Evolutionary conservation across 2,329 filamentous ascomycete genomes (phyloP), one percentile per base, ranked within the genome.

Genomic region (Talaromyces sp.): DNA sequence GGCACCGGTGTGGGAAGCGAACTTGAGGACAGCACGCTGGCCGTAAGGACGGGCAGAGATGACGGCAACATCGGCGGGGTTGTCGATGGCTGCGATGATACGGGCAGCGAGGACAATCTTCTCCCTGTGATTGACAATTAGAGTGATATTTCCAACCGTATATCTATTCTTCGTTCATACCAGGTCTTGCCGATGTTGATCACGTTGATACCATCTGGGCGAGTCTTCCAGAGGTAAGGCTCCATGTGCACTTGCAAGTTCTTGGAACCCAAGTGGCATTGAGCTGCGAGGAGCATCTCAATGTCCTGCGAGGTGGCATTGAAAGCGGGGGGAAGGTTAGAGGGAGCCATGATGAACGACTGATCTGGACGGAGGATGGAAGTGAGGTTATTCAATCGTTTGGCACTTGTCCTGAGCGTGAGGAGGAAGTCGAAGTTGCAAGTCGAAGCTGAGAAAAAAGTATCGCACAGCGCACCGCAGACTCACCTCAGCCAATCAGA

Each of bases 171-270:
- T 28, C 10, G 36, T 10, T 11, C 56, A 15, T 87, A 96, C 91
- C 92, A 99, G 81, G 94, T 99, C 91, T 99, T 99, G 84, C 93
- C 92, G 80, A 99, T 91, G 88, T 99, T 99, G 80, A 99, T 85
- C 69, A 99, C 86, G 80, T 99, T 99, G 83, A 99, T 88, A 81
- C 94, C 94, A 74, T 99, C 95, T 68, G 91, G 88, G 77, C 94
- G 90, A 78, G 91, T 96, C 89, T 99, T 99, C 93, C 93, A 99
- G 75, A 99, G 88, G 85, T 99, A 99, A 70, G 91, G 89, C 82
- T 96, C 91, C 91, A 97, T 97, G 85, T 97, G 92, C 77, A 95
- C 90, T 86, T 97, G 94, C 73, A 99, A 80, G 87, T 99, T 99
- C 90, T 97, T 97, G 81, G 88, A 91, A 74, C 94, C 94, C 72